phyloP scores from a whole-genome alignment of 2,329 filamentous ascomycete species.

The Aspergillus terreus region DNA sequence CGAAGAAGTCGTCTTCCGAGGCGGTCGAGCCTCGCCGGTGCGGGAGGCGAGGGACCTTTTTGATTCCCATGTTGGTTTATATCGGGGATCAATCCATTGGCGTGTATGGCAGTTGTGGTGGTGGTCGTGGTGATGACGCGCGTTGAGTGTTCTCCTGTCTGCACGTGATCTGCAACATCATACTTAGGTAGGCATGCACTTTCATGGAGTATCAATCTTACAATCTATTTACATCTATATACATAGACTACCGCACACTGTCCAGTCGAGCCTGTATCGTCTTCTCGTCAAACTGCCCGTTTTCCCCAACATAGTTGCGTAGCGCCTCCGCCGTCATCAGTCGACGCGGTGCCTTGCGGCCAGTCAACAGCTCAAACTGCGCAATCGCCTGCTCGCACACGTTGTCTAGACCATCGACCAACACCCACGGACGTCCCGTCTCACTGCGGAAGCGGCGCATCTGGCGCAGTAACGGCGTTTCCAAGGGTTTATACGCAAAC shows the following conservation, averaged over 20 bases:
- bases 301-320: slow-evolving; percentile 33
- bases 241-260: slow-evolving; percentile 14
- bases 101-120: neutral
- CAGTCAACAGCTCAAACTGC: slow-evolving; percentile 78
- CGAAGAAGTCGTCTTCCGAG: slow-evolving; percentile 34
- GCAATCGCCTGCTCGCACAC: slow-evolving; percentile 76
- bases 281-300: slow-evolving; percentile 34
- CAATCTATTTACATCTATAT: neutral
- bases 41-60: slow-evolving; percentile 15
- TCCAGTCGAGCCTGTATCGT: slow-evolving; percentile 35
- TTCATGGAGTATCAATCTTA: no score
- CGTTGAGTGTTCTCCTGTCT: neutral
- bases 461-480: slow-evolving; percentile 68
- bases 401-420: slow-evolving; percentile 72
- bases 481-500: slow-evolving; percentile 66
- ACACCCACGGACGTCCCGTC: slow-evolving; percentile 59
- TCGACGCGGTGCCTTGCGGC: slow-evolving; percentile 64
- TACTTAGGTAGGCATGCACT: no score
- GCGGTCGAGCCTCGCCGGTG: slow-evolving; percentile 27
- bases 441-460: slow-evolving; percentile 57
- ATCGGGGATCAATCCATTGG: no score
- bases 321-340: slow-evolving; percentile 66
- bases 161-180: neutral
- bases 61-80: slow-evolving; percentile 8
- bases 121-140: slow-evolving; percentile 1